Conservation (phyloP, 495 filamentous ascomycete species). For the Neurospora terricola region DNA sequence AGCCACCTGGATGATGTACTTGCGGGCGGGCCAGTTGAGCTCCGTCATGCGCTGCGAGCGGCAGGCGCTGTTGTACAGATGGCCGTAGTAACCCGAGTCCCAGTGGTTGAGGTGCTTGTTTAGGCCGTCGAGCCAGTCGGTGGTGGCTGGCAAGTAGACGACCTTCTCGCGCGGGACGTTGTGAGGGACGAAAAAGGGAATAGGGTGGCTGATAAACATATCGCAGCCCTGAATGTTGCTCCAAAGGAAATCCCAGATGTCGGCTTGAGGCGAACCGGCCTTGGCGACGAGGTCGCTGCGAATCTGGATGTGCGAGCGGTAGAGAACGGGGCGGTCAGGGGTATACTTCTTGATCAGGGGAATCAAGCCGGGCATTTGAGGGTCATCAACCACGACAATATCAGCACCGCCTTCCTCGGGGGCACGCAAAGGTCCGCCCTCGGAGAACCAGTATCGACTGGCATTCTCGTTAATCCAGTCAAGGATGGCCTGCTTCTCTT, state of each 20-base stretch:
- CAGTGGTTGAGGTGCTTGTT: constrained; percentile 71
- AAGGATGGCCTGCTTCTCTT: constrained; percentile 49
- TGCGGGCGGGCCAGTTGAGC: constrained; percentile 58
- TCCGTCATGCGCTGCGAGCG: constrained; percentile 48
- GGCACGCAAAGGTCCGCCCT: constrained; percentile 57
- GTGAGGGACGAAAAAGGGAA: constrained; percentile 63
- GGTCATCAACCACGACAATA: constrained; percentile 73
- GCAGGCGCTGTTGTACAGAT: constrained; percentile 61
- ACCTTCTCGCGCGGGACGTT: constrained; percentile 58
- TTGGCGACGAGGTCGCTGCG: constrained; percentile 60
- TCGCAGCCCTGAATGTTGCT: constrained; percentile 58
- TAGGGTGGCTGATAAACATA: constrained; percentile 79
- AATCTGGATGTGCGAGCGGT: constrained; percentile 77
- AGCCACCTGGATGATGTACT: constrained; percentile 75
- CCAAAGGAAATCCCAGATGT: constrained; percentile 76
- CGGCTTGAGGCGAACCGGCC: constrained; percentile 54
- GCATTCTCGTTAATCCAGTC: constrained; percentile 77
- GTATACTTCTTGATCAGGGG: constrained; percentile 62
- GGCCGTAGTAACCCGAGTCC: constrained; percentile 67
- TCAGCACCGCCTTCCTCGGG: constrained; percentile 67
- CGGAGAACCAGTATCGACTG: constrained; percentile 61
- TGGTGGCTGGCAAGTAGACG: constrained; percentile 72
- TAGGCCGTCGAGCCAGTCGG: constrained; percentile 83
- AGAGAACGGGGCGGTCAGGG: constrained; percentile 69
- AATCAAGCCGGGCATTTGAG: constrained; percentile 79